Conservation (phyloP, 306 rosid genomes). For the Cicer pinnatifidum region DNA sequence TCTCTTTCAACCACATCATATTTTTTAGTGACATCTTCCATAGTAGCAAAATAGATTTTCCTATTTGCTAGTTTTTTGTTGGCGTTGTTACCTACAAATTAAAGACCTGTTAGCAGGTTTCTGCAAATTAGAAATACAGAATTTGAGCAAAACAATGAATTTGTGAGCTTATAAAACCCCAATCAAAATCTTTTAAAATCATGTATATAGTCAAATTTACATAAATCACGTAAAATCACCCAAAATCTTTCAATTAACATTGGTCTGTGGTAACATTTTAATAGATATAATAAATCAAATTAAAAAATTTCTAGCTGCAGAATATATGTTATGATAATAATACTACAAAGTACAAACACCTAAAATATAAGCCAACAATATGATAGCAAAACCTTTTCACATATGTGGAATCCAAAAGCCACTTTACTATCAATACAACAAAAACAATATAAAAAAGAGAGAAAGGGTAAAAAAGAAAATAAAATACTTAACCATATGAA, state of each 20-base stretch:
- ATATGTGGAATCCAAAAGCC: too few relatives aligned
- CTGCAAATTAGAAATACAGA: slow-evolving; percentile 12
- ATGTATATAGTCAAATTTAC: too few relatives aligned
- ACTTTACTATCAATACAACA: too few relatives aligned
- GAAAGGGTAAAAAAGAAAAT: too few relatives aligned
- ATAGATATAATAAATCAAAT: neutral
- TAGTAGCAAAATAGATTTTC: slow-evolving; percentile 31
- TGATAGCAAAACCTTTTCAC: neutral
- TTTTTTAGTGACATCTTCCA: slow-evolving; percentile 48
- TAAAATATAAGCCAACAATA: neutral
- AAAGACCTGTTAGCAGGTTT: neutral
- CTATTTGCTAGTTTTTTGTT: slow-evolving; percentile 7
- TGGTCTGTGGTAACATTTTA: neutral
- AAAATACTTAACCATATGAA: too few relatives aligned
- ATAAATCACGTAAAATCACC: too few relatives aligned
- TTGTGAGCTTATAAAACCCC: neutral
- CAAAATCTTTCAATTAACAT: too few relatives aligned
- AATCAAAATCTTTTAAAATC: too few relatives aligned
- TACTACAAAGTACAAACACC: neutral
- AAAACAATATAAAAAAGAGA: too few relatives aligned
- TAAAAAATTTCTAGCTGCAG: neutral
- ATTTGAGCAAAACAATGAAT: neutral
- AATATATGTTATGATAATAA: too few relatives aligned
- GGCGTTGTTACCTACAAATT: slow-evolving; percentile 4
- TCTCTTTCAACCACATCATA: slow-evolving; percentile 53